phyloP scores from a whole-genome alignment of 2,329 filamentous ascomycete genomes.

The Alternaria longipes region DNA sequence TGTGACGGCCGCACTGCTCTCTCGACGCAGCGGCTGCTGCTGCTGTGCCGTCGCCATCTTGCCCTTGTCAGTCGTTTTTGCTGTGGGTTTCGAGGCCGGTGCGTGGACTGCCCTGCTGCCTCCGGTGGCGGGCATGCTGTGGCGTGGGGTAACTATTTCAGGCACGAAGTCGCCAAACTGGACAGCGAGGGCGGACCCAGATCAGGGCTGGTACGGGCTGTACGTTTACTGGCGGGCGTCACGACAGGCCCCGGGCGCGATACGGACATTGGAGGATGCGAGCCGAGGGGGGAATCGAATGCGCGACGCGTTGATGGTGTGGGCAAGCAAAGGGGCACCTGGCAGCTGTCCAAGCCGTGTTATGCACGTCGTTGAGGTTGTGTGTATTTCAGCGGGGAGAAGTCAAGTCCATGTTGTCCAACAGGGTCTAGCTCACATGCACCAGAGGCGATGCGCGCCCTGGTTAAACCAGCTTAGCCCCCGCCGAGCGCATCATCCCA shows the following conservation, averaged over 20 bases:
- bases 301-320: not conserved
- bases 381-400: conserved; percentile 11
- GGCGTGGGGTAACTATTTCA: no score
- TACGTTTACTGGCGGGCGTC: no score
- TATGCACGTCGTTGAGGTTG: not conserved
- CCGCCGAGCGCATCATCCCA: not conserved
- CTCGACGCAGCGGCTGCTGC: no score
- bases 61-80: conserved; percentile 18
- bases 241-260: conserved; percentile 34
- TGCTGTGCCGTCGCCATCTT: no score
- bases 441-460: not conserved
- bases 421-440: conserved; percentile 2
- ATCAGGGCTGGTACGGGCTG: conserved; percentile 28
- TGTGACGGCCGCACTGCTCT: conserved; percentile 23
- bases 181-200: no score
- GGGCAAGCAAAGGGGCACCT: not conserved
- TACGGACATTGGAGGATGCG: conserved; percentile 26
- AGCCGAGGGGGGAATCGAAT: not conserved
- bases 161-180: no score
- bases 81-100: conserved; percentile 21
- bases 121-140: conserved; percentile 28
- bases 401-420: conserved; percentile 1
- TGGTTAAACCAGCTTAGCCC: not conserved
- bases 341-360: not conserved
- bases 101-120: conserved; percentile 24